Conservation (phyloP, 495 filamentous ascomycete genomes). For the Penicillium argentinense region DNA sequence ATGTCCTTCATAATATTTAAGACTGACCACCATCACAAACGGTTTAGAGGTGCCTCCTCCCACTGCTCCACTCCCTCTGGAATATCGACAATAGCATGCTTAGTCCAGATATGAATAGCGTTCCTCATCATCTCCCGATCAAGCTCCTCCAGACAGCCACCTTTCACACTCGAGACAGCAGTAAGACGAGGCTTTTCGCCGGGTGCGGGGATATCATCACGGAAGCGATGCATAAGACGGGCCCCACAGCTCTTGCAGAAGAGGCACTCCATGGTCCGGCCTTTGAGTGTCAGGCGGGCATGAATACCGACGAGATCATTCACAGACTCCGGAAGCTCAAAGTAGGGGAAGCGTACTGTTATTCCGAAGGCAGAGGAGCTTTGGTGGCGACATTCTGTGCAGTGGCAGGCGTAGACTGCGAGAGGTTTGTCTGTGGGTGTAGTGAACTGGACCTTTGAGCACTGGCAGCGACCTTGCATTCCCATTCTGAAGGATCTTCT, state of each 20-base stretch:
- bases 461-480: constrained; percentile 62
- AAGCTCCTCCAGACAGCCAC: constrained; percentile 58
- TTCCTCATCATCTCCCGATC: constrained; percentile 44
- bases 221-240: constrained; percentile 54
- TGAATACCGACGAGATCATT: constrained; percentile 43
- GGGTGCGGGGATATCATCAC: constrained; percentile 37
- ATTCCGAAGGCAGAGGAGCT: constrained; percentile 67
- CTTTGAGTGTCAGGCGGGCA: constrained; percentile 44
- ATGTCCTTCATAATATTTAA: neutral
- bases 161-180: constrained; percentile 56
- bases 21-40: neutral
- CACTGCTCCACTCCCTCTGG: constrained; percentile 54
- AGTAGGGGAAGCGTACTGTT: constrained; percentile 65
- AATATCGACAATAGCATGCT: constrained; percentile 61
- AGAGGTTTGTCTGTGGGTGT: constrained; percentile 50
- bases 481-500: constrained; percentile 23
- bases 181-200: constrained; percentile 16
- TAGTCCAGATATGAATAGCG: constrained; percentile 63
- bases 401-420: constrained; percentile 68
- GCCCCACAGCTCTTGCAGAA: constrained; percentile 63
- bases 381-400: constrained; percentile 64
- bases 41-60: constrained; percentile 18
- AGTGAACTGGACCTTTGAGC: constrained; percentile 59
- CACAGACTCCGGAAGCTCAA: constrained; percentile 43
- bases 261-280: constrained; percentile 51